Evolutionary conservation across 2,329 filamentous ascomycete genomes (phyloP).

Genomic region (Hymenoscyphus fraxineus): DNA sequence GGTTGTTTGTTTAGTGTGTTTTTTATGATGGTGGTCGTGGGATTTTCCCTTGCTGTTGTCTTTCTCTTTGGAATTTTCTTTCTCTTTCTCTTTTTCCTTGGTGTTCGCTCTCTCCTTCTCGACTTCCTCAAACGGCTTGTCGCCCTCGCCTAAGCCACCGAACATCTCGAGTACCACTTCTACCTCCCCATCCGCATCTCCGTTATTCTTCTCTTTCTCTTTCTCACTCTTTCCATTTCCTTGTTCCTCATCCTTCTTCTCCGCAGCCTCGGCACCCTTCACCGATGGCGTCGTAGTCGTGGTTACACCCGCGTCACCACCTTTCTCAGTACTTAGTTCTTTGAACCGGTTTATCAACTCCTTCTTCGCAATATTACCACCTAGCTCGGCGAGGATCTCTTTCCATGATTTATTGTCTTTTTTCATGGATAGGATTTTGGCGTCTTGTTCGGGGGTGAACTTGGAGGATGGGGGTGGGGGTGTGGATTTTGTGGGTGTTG

Average conservation of each 20-base stretch:
- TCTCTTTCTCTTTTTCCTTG: neutral
- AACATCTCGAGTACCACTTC: neutral
- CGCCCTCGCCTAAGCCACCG: neutral
- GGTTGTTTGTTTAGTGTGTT: neutral
- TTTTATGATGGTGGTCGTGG: neutral
- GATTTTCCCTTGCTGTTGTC: neutral
- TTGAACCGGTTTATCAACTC: constrained; percentile 6
- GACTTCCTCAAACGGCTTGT: neutral
- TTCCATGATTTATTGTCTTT: constrained; percentile 26
- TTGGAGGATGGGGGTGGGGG: neutral
- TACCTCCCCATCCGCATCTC: neutral
- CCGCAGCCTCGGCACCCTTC: neutral
- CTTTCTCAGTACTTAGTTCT: neutral
- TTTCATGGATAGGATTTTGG: constrained; percentile 28
- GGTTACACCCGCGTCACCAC: neutral
- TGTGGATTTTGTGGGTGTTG: neutral
- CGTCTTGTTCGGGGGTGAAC: constrained; percentile 23
- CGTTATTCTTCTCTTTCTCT: constrained; percentile 2
- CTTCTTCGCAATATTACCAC: neutral
- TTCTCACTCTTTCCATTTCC: neutral
- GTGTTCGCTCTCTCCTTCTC: constrained; percentile 14
- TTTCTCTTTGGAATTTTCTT: neutral
- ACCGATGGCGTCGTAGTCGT: neutral
- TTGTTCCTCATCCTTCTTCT: neutral
- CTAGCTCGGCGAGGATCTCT: constrained; percentile 19